phyloP scores from a whole-genome alignment of 2,329 filamentous ascomycete genomes.

The Drechslerella dactyloides region DNA sequence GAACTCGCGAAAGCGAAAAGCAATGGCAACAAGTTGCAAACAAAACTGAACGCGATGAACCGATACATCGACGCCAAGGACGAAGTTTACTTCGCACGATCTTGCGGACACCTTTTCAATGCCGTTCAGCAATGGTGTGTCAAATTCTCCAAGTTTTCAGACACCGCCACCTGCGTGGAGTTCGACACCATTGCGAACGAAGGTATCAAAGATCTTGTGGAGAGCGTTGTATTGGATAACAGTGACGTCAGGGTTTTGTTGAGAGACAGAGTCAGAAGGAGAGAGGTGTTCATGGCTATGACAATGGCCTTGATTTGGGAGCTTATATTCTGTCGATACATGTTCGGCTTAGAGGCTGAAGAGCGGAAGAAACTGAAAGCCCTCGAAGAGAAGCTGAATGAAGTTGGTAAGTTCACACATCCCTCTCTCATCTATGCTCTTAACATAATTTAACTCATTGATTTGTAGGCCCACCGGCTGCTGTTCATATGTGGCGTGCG shows the following conservation, averaged over 20 bases:
- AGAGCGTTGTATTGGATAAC: conserved; percentile 92
- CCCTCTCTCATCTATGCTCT: not conserved
- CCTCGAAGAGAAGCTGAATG: conserved; percentile 86
- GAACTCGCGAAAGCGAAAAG: conserved; percentile 77
- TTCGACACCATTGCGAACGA: conserved; percentile 78
- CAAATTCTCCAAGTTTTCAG: conserved; percentile 94
- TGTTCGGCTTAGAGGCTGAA: conserved; percentile 98
- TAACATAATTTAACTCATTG: conserved; percentile 48
- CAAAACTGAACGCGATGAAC: conserved; percentile 64
- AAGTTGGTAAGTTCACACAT: conserved; percentile 67
- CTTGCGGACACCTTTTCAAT: conserved; percentile 91
- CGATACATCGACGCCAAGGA: conserved; percentile 80
- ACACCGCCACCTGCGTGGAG: conserved; percentile 51
- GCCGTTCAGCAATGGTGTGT: conserved; percentile 98
- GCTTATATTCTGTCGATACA: conserved; percentile 94
- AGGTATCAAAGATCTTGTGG: conserved; percentile 89
- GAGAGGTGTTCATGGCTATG: conserved; percentile 97
- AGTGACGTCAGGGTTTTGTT: conserved; percentile 90
- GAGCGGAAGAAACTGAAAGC: conserved; percentile 97
- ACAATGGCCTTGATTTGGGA: conserved; percentile 99
- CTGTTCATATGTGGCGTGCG: conserved; percentile 97
- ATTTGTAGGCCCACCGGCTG: conserved; percentile 69
- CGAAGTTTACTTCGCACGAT: conserved; percentile 92
- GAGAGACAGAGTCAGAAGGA: conserved; percentile 81
- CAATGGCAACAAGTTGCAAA: conserved; percentile 66